A percentile compares a stretch with the other conserved stretches of the same genome.
Evolutionary conservation across 2,329 filamentous ascomycete genomes (phyloP).

Genomic region (Zasmidium angulare): DNA sequence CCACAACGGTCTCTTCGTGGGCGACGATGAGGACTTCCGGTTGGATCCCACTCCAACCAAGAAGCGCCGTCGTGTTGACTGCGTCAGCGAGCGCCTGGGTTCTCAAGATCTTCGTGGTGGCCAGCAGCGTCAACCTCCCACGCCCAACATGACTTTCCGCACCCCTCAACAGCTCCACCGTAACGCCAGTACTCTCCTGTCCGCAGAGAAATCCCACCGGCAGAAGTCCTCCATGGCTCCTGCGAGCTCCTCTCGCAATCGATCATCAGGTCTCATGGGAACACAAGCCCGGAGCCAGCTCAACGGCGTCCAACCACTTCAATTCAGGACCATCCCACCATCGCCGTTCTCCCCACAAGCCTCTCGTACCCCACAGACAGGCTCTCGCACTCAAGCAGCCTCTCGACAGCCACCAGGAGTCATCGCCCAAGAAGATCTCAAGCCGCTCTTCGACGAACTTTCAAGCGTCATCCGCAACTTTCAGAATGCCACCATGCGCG

Average conservation of each 20-base stretch:
- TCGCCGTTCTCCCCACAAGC: no score
- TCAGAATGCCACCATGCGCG: neutral
- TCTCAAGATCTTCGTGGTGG: no score
- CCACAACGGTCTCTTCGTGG: neutral
- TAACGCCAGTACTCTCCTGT: no score
- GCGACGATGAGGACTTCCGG: neutral
- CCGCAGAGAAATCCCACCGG: no score
- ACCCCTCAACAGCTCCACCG: no score
- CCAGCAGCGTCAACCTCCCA: no score
- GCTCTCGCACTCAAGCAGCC: neutral
- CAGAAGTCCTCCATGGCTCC: neutral
- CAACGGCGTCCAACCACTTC: neutral
- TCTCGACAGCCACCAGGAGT: no score
- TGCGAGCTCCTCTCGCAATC: neutral
- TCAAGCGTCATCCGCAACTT: neutral
- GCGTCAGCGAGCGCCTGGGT: no score
- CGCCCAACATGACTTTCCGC: no score
- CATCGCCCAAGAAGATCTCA: neutral
- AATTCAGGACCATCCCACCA: neutral
- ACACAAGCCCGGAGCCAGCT: neutral
- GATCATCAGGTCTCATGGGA: neutral
- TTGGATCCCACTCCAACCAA: neutral
- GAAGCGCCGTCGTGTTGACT: no score
- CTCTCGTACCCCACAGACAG: no score
- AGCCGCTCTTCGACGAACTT: neutral